Conservation (phyloP, 2,329 filamentous ascomycete genomes). For the Ascochyta pisi region DNA sequence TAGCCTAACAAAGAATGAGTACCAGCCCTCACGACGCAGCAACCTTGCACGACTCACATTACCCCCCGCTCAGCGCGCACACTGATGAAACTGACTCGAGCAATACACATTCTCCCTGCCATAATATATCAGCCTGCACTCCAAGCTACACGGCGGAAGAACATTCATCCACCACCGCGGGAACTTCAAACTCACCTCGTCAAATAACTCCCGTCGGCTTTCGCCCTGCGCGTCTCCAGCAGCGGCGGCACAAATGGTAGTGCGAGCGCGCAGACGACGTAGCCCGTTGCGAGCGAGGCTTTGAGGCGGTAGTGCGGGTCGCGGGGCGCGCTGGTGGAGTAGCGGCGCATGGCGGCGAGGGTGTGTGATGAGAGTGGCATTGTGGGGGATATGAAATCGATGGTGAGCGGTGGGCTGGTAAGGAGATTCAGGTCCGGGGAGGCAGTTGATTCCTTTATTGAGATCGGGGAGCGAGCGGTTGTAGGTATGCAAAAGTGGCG, state of each 20-base stretch:
- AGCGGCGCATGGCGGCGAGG: constrained; percentile 43
- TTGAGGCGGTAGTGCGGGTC: constrained; percentile 47
- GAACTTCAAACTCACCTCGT: constrained; percentile 41
- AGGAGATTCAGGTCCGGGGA: background rate
- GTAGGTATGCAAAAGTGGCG: no score
- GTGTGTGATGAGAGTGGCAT: constrained; percentile 45
- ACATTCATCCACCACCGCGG: constrained; percentile 1
- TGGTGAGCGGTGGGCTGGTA: background rate
- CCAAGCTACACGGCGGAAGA: constrained; percentile 1
- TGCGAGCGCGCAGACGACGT: constrained; percentile 48
- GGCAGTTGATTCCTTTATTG: constrained; percentile 2
- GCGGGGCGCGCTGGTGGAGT: constrained; percentile 44
- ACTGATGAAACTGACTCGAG: constrained; percentile 35
- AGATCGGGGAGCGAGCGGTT: no score
- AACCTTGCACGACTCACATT: no score
- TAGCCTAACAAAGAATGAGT: background rate
- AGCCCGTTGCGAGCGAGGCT: constrained; percentile 46
- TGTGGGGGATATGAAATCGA: constrained; percentile 1
- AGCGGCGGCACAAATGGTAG: constrained; percentile 51
- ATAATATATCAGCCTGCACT: constrained; percentile 1
- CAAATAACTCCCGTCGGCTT: constrained; percentile 46
- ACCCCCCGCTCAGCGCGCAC: constrained; percentile 24
- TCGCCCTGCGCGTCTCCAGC: constrained; percentile 46
- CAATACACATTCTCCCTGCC: constrained; percentile 38
- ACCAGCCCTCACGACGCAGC: no score